These are phyloP conservation scores for Teratosphaeria pseudoeucalypti DNA, from an alignment of 2,329 filamentous ascomycete species.

Conservation along the genomic window DNA sequence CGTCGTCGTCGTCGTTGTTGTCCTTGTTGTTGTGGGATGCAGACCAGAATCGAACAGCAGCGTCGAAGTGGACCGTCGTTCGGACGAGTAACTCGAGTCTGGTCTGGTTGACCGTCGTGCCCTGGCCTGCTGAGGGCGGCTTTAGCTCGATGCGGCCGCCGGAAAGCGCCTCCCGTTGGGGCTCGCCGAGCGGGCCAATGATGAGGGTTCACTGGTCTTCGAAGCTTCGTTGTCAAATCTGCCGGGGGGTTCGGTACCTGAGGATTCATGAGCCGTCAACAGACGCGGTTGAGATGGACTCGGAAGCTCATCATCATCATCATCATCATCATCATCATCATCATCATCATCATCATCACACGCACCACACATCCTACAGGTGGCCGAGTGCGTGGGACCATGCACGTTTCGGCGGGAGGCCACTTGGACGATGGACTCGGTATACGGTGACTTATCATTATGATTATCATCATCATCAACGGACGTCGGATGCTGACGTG, in stretches of 20 bases:
- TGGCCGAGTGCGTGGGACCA: neutral
- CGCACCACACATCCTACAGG: neutral
- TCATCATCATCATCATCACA: neutral
- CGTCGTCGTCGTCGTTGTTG: neutral
- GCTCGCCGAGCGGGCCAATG: neutral
- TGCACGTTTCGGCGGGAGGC: neutral
- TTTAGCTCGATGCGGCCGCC: neutral
- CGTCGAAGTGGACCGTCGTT: neutral
- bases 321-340: neutral
- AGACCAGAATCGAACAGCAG: neutral
- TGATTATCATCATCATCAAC: neutral
- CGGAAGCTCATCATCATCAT: neutral
- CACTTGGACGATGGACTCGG: neutral
- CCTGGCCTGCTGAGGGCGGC: neutral
- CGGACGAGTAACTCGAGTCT: neutral
- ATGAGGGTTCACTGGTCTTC: neutral
- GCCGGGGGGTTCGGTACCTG: neutral
- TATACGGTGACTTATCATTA: neutral
- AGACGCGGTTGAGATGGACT: neutral
- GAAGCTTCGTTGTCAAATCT: neutral
- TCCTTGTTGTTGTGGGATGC: neutral
- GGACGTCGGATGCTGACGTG: neutral
- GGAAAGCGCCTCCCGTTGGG: neutral
- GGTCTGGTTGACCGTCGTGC: constrained; percentile 3
- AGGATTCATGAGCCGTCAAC: neutral